Percentiles rank a stretch among this genome's conserved stretches.
These are phyloP conservation scores for Pestalotiopsis sp. DNA, from an alignment of 2,329 filamentous ascomycete species.

Conservation along the genomic window DNA sequence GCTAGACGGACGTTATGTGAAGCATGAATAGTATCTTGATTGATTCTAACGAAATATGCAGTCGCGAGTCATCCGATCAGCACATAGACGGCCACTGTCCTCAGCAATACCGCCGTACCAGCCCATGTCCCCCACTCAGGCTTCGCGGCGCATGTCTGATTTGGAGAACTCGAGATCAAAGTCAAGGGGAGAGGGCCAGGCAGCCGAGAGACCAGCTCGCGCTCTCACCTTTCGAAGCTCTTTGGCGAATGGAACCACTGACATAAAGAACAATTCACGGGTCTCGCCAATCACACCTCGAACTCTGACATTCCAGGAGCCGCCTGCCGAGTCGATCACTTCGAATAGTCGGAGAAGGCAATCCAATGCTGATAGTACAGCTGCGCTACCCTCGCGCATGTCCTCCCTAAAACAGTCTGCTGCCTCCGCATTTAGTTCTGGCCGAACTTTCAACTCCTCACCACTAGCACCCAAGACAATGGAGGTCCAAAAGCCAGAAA, in stretches of 20 bases:
- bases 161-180: conserved; percentile 49
- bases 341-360: conserved; percentile 38
- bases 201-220: conserved; percentile 39
- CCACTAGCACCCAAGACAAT: conserved; percentile 53
- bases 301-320: conserved; percentile 50
- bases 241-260: conserved; percentile 41
- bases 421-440: conserved; percentile 35
- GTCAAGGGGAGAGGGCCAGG: conserved; percentile 42
- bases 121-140: conserved; percentile 50
- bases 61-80: conserved; percentile 49
- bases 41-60: conserved; percentile 25
- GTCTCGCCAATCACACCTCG: conserved; percentile 52
- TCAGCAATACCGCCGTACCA: conserved; percentile 49
- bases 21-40: conserved; percentile 17
- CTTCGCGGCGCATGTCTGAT: conserved; percentile 58
- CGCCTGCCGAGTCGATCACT: conserved; percentile 23
- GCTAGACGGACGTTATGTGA: background rate
- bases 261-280: conserved; percentile 37
- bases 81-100: conserved; percentile 56
- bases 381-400: conserved; percentile 40
- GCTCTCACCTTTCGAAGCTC: conserved; percentile 45
- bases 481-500: conserved; percentile 38
- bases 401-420: conserved; percentile 43
- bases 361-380: conserved; percentile 50
- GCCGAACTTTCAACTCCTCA: conserved; percentile 59